Evolutionary conservation across 2,329 filamentous ascomycete genomes (phyloP).

Genomic region (Fusarium lateritium): DNA sequence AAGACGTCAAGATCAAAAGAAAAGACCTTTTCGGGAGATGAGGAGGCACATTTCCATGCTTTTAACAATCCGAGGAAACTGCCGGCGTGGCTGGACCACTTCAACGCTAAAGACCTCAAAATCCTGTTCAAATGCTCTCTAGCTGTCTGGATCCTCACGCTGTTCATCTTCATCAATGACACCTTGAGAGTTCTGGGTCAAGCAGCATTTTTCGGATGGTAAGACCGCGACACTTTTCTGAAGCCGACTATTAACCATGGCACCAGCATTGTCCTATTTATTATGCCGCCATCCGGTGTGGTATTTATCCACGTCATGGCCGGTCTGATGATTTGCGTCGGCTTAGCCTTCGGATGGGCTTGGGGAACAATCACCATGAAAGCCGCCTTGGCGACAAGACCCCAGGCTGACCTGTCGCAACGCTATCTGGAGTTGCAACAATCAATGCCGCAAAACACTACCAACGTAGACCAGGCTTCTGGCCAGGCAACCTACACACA

Average conservation of each 20-base stretch:
- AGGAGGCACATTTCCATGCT: conserved; percentile 14
- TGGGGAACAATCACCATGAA: conserved; percentile 43
- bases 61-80: conserved; percentile 22
- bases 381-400: conserved; percentile 37
- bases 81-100: conserved; percentile 42
- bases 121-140: conserved; percentile 42
- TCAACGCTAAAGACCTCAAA: conserved; percentile 44
- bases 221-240: background rate
- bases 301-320: conserved; percentile 42
- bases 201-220: conserved; percentile 29
- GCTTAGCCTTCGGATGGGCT: conserved; percentile 32
- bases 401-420: conserved; percentile 28
- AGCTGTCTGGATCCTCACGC: conserved; percentile 43
- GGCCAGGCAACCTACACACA: conserved; percentile 27
- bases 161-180: conserved; percentile 40
- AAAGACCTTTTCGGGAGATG: background rate
- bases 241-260: background rate
- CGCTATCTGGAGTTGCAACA: conserved; percentile 23
- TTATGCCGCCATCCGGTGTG: conserved; percentile 42
- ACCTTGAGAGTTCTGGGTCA: conserved; percentile 36
- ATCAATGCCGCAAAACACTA: conserved; percentile 36
- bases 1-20: background rate
- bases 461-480: conserved; percentile 28
- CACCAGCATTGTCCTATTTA: conserved; percentile 38
- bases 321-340: conserved; percentile 30